Conservation (phyloP, 306 rosid species). For the Heteromeles arbutifolia region DNA sequence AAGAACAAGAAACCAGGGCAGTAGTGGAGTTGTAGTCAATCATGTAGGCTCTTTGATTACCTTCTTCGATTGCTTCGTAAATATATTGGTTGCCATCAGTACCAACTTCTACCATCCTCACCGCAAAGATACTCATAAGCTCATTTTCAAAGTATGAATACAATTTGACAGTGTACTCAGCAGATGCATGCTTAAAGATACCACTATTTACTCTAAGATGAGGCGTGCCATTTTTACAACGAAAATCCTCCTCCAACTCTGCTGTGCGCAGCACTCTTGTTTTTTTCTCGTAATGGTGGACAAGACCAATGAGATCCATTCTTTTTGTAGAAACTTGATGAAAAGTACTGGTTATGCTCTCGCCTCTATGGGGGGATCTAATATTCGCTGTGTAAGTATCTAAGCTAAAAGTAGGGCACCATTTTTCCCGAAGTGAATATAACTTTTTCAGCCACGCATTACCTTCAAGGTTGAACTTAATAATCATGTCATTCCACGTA, state of each 20-base stretch:
- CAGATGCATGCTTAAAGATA: slow-evolving; percentile 12
- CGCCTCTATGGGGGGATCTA: background rate
- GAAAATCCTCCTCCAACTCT: slow-evolving; percentile 12
- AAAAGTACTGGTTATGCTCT: background rate
- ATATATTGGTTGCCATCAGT: background rate
- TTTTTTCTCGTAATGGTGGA: slow-evolving; percentile 8
- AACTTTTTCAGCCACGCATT: background rate
- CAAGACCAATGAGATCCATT: slow-evolving; percentile 9
- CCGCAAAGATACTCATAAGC: slow-evolving; percentile 9
- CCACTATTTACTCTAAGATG: slow-evolving; percentile 7
- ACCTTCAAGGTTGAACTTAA: slow-evolving; percentile 2
- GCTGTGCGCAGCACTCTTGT: background rate
- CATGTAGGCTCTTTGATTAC: background rate
- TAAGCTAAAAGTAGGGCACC: slow-evolving; percentile 8
- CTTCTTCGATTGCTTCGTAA: slow-evolving; percentile 13
- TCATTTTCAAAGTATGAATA: slow-evolving; percentile 12
- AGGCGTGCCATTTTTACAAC: slow-evolving; percentile 14
- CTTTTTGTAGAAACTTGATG: slow-evolving; percentile 15
- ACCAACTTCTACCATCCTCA: slow-evolving; percentile 7
- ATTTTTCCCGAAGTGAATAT: slow-evolving; percentile 9
- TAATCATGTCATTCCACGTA: background rate
- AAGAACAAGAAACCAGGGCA: slow-evolving; percentile 4
- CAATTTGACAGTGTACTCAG: slow-evolving; percentile 6
- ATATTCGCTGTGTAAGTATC: slow-evolving; percentile 2
- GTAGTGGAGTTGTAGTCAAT: background rate